A percentile compares a stretch with the other conserved stretches of the same genome.
Evolutionary conservation across 2,329 filamentous ascomycete genomes (phyloP).

Genomic region (Blastomyces parvus): DNA sequence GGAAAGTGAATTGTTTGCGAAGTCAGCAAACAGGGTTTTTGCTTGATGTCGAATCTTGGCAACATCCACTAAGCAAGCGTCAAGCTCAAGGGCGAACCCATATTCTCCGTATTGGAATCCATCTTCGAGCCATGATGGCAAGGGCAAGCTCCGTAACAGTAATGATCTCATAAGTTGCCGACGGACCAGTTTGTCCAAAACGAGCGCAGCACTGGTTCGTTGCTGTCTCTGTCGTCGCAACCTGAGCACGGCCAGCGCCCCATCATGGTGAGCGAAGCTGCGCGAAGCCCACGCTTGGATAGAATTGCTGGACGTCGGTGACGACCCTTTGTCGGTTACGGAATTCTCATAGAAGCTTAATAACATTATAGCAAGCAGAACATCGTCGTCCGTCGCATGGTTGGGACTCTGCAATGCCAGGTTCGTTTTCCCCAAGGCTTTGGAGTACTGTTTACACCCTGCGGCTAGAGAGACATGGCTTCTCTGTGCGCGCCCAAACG

Average conservation of each 20-base stretch:
- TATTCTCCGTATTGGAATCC: conserved; percentile 3
- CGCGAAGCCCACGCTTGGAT: not conserved
- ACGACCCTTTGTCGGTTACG: not conserved
- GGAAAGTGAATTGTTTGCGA: not conserved
- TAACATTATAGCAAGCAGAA: conserved; percentile 1
- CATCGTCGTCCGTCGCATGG: not conserved
- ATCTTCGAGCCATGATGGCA: conserved; percentile 3
- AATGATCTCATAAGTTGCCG: conserved; percentile 2
- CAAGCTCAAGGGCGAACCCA: not conserved
- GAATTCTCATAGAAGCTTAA: conserved; percentile 6
- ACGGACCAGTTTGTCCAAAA: conserved; percentile 5
- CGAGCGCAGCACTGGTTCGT: not conserved
- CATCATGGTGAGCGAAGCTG: conserved; percentile 5
- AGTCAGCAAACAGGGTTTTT: not conserved
- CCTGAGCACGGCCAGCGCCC: conserved; percentile 1
- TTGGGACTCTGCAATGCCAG: not conserved
- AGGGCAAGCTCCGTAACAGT: not conserved
- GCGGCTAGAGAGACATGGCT: not conserved
- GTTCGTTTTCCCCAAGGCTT: conserved; percentile 4
- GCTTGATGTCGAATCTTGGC: not conserved
- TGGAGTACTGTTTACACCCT: not conserved
- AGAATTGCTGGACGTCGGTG: not conserved
- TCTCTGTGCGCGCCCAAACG: not conserved
- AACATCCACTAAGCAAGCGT: not conserved
- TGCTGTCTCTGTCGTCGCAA: not conserved